Base-by-base conservation (phyloP, 2,329 filamentous ascomycete genomes). In the Aspergillus pseudotamarii region DNA sequence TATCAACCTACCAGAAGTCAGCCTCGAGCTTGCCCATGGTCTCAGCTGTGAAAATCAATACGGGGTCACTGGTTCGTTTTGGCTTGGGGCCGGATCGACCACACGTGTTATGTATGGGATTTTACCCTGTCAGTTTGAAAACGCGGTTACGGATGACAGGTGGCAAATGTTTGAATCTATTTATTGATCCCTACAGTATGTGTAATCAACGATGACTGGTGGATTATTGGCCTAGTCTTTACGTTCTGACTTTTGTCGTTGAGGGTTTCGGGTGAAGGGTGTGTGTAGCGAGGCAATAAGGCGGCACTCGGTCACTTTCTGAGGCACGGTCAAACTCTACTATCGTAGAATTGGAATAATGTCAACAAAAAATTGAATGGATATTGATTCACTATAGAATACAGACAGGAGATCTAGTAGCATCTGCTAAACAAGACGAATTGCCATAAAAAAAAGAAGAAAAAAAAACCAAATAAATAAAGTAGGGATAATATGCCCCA, bases 401-500 rank as follows among this genome's bases (percentile, higher is more conserved):
- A 60, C 51, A 48, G 36, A 55, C 28, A 53, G 23, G 19, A 41
- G 36, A 43, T 28, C 30, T 55, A 55, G 41, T 16, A 55, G 28
- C 9, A 36, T 38, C 30, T 11, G 11, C 32, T 38, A 36, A 54
- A 10, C 51, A 53, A 60, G 19, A 36, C 34, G 43, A 59, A 48
- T 28, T 56, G 34, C 38, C 34, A 51, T 11, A 16, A 5, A 28
- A 61, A 55, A 55, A 38, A 38, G 10, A 5, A 36, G 56, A 55
- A 55, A 60, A 38, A 11, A 23, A 32, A 12, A 38, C 30, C 5
- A 5, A 36, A 61, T 26, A 55, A 55, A 57, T 9, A 61, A 26
- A 57, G 6, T 16, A 34, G 16, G 36, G 19, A 41, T 6, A 36
- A 41, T 46, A 60, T 32, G 46, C 60, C 60, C 60, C 53, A 58